A percentile compares a stretch with the other conserved stretches of the same genome.
These are phyloP conservation scores for Plasmodium inui DNA, from an alignment of 169 alveolate genomes.

Conservation along the genomic window DNA sequence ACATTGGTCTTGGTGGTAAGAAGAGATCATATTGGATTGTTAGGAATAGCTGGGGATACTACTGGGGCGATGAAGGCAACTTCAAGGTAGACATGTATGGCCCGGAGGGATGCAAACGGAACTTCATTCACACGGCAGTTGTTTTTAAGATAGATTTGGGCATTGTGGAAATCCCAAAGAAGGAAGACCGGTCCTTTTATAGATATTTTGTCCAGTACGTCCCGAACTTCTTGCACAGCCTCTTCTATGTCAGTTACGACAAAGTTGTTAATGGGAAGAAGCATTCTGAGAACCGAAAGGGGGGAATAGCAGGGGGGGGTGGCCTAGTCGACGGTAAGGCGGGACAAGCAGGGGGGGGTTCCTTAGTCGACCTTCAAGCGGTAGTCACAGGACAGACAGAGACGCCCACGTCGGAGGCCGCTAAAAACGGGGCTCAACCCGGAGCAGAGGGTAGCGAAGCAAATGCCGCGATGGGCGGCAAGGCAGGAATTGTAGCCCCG, in stretches of 20 bases:
- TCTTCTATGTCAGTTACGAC: not conserved
- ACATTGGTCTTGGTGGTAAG: conserved; percentile 20
- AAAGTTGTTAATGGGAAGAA: not conserved
- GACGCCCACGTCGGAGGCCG: not conserved
- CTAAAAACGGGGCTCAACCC: not conserved
- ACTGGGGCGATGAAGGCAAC: conserved; percentile 76
- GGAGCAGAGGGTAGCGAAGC: not conserved
- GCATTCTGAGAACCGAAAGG: too few species aligned
- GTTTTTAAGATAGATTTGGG: conserved; percentile 34
- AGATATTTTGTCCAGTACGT: not conserved
- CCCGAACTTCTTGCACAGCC: conserved; percentile 4
- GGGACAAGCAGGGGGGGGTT: not conserved
- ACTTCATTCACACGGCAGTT: conserved; percentile 50
- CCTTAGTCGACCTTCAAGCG: not conserved
- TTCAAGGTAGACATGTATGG: conserved; percentile 76
- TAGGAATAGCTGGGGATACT: conserved; percentile 73
- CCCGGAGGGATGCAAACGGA: conserved; percentile 20
- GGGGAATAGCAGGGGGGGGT: not conserved
- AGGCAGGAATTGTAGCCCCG: not conserved
- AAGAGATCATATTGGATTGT: conserved; percentile 63
- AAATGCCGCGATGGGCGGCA: not conserved
- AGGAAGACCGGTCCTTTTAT: not conserved
- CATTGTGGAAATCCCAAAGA: conserved; percentile 20
- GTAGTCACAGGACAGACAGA: not conserved
- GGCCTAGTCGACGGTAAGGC: not conserved